Evolutionary conservation across 768 basidiomycete species (phyloP), one percentile per base, ranked within the genome.

Genomic region (Termitomyces sp.): DNA sequence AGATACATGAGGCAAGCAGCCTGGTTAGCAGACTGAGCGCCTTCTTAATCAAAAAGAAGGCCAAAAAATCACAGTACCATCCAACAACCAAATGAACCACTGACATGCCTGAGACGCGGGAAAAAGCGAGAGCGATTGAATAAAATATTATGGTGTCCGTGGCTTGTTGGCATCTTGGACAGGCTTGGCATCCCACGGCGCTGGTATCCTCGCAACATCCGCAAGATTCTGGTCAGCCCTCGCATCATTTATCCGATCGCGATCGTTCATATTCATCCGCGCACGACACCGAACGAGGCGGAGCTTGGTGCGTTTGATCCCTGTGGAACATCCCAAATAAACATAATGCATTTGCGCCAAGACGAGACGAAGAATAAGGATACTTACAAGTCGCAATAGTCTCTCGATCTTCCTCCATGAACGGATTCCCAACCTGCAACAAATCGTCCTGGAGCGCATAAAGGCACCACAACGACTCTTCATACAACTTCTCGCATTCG

Each of bases 401-500:
- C 43, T 83, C 81, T 33, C 86, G 81, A 66, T 93, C 92, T 64
- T 93, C 91, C 54, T 91, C 89, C 82, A 87, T 82, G 71, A 87
- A 93, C 2, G 92, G 90, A 68, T 92, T 93, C 14, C 86, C 89
- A 9, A 79, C 83, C 70, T 93, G 89, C 61, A 90, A 69, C 1
- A 93, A 77, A 66, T 96, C 91, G 69, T 98, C 97, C 69, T 95
- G 88, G 8, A 98, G 78, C 0, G 94, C 90, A 63, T 95, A 92
- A 33, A 98, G 78, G 69, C 95, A 91, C 93, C 94, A 97, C 8
- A 98, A 72, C 0, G 93, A 93, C 66, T 93, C 93, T 67, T 98
- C 95, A 72, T 98, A 99, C 40, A 96, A 78, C 70, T 89, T 90
- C 77, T 97, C 93, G 70, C 94, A 95, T 68, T 93, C 89, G 63